Evolutionary conservation across 2,329 filamentous ascomycete species (phyloP).

Genomic region (Fusarium xyrophilum): DNA sequence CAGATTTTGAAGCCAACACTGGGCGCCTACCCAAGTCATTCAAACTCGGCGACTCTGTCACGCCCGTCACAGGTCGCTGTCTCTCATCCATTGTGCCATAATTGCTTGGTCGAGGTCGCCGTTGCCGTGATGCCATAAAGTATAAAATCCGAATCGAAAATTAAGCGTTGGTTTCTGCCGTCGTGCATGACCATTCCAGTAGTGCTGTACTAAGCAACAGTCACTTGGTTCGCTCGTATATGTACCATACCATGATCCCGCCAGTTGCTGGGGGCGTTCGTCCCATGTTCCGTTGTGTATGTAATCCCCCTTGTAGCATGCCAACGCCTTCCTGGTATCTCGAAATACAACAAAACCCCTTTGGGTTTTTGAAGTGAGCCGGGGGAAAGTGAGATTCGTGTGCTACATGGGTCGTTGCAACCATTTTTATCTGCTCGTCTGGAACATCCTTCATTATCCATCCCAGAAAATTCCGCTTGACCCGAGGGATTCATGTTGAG

Average conservation of each 20-base stretch:
- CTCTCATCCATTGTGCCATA: not conserved
- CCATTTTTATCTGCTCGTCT: constrained; percentile 34
- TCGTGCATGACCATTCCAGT: constrained; percentile 34
- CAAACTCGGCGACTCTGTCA: not conserved
- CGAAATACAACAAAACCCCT: constrained; percentile 44
- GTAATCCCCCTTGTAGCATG: constrained; percentile 36
- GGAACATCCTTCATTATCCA: constrained; percentile 23
- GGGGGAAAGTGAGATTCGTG: constrained; percentile 42
- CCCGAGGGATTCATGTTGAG: not conserved
- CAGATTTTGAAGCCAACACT: constrained; percentile 22
- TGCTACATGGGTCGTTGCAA: constrained; percentile 44
- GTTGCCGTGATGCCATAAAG: constrained; percentile 30
- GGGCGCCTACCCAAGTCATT: constrained; percentile 6
- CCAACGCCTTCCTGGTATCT: constrained; percentile 52
- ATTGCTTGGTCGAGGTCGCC: constrained; percentile 9
- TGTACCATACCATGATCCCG: constrained; percentile 31
- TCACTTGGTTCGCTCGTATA: constrained; percentile 23
- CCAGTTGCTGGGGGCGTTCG: constrained; percentile 19
- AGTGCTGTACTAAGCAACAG: constrained; percentile 25
- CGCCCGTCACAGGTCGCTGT: not conserved
- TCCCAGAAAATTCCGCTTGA: not conserved
- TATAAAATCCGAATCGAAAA: constrained; percentile 33
- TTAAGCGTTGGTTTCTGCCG: constrained; percentile 26
- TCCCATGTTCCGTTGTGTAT: constrained; percentile 34
- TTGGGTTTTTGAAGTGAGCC: constrained; percentile 33